Percentiles rank a stretch among this genome's conserved stretches.
These are phyloP conservation scores for Erysimum cheiri DNA, from an alignment of 441 rosid genomes.

Conservation along the genomic window DNA sequence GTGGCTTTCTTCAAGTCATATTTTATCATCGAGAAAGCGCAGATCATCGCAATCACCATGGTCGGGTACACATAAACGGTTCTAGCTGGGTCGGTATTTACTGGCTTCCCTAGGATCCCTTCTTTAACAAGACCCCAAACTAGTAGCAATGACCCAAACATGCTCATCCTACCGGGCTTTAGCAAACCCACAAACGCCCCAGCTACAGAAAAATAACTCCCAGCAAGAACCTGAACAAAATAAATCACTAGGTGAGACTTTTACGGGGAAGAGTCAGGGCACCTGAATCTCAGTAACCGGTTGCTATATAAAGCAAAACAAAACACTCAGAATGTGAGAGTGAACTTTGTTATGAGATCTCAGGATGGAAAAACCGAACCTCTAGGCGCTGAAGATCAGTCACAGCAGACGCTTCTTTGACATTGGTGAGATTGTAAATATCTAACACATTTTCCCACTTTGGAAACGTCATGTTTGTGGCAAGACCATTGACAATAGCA, in stretches of 20 bases:
- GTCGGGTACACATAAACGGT: constrained; percentile 87
- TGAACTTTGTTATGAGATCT: constrained; percentile 8
- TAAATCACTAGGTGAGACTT: background rate
- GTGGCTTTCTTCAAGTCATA: constrained; percentile 78
- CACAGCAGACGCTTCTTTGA: constrained; percentile 75
- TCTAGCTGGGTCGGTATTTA: constrained; percentile 68
- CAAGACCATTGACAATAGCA: constrained; percentile 71
- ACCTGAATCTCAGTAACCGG: background rate
- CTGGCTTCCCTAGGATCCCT: constrained; percentile 87
- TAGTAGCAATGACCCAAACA: constrained; percentile 88
- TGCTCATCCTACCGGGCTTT: constrained; percentile 95
- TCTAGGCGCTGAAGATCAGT: constrained; percentile 92
- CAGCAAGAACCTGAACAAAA: constrained; percentile 84
- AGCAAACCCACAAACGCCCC: constrained; percentile 89
- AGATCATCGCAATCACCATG: constrained; percentile 76
- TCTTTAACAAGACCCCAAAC: constrained; percentile 98
- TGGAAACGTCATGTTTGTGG: constrained; percentile 64
- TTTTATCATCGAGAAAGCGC: constrained; percentile 86
- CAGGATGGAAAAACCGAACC: constrained; percentile 48
- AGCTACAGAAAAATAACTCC: constrained; percentile 95
- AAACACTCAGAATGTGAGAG: background rate
- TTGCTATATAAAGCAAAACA: background rate
- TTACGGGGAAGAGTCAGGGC: background rate
- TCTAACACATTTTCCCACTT: constrained; percentile 71
- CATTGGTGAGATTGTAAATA: constrained; percentile 73